Evolutionary conservation across 2,329 filamentous ascomycete genomes (phyloP).

Genomic region (Cordyceps cateniannulata): DNA sequence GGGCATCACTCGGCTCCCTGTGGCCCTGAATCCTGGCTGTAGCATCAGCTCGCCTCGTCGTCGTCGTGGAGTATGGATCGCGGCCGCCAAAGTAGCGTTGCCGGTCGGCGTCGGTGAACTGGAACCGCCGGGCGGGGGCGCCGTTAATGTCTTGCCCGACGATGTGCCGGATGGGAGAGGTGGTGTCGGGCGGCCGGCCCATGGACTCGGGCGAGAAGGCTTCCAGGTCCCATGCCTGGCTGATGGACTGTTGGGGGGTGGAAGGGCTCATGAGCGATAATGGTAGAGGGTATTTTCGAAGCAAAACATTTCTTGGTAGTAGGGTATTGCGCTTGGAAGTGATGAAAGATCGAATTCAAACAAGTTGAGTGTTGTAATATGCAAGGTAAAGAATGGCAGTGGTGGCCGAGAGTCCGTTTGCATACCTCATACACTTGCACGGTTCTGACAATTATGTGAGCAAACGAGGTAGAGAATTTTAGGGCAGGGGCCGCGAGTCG

Average conservation of each 20-base stretch:
- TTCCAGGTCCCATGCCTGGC: neutral
- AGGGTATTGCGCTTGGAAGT: neutral
- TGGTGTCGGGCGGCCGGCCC: neutral
- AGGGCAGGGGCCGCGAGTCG: too few species aligned
- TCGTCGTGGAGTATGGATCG: constrained; percentile 22
- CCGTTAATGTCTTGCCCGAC: constrained; percentile 10
- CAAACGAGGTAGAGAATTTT: neutral
- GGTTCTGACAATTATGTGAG: neutral
- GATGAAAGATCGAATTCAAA: too few species aligned
- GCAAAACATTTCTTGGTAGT: neutral
- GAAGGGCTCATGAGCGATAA: neutral
- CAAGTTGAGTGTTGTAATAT: too few species aligned
- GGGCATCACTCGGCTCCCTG: constrained; percentile 19
- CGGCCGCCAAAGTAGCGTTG: constrained; percentile 23
- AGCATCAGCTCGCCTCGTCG: too few species aligned
- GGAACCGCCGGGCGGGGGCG: constrained; percentile 20
- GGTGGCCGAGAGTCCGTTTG: neutral
- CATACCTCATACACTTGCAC: neutral
- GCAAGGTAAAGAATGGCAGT: too few species aligned
- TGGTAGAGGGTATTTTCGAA: neutral
- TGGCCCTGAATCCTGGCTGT: neutral
- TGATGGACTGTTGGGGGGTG: neutral
- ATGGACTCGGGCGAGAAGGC: neutral
- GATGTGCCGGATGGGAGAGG: constrained; percentile 14
- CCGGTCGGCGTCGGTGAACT: constrained; percentile 22